Evolutionary conservation across 31 red algal species (phyloP), one percentile per base, ranked within the genome.

Genomic region (Asparagopsis taxiformis): DNA sequence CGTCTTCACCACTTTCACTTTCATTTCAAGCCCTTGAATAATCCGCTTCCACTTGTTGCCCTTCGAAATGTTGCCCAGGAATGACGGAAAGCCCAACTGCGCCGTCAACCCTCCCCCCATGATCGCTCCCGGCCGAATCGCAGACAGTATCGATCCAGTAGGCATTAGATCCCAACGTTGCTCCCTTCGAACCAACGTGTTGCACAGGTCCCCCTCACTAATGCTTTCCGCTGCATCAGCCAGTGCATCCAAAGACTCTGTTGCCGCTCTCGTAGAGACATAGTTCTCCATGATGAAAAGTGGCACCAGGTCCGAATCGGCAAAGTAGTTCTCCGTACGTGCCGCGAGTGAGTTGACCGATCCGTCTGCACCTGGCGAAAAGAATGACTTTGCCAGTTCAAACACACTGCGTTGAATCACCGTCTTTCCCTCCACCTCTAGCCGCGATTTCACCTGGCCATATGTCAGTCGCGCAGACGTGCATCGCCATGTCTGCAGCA

Each of bases 251-350:
- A 92, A 54, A 20, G 62, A 58, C 1, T 48, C 36, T 32, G 6
- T 34, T 9, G 86, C 86, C 28, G 52, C 75, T 35, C 26, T 51
- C 5, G 86, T 55, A 10, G 68, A 35, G n/a, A 84, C 46, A 51
- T 98, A 98, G 58, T 98, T 98, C 54, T 98, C 89, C 49, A 83
- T 69, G 25, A 98, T 79, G 57, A 98, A 88, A 36, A 98, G 70
- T 1, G 94, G 94, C 58, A 98, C 72, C 51, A 98, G 48, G 62
- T 98, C 94, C 10, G 81, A n/a, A 70, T 98, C 94, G 23, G 88
- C 70, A 51, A 93, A 93, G 51, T 73, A 93, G 13, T 68, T 59
- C 24, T 93, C 89, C 15, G 77, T 39, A 21, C 84, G 72, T 32
- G 70, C 53, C 7, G 33, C 34, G 5, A 92, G 30, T 2, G 68